Conservation (phyloP, 2,329 filamentous ascomycete genomes). For the Lachnellula suecica region DNA sequence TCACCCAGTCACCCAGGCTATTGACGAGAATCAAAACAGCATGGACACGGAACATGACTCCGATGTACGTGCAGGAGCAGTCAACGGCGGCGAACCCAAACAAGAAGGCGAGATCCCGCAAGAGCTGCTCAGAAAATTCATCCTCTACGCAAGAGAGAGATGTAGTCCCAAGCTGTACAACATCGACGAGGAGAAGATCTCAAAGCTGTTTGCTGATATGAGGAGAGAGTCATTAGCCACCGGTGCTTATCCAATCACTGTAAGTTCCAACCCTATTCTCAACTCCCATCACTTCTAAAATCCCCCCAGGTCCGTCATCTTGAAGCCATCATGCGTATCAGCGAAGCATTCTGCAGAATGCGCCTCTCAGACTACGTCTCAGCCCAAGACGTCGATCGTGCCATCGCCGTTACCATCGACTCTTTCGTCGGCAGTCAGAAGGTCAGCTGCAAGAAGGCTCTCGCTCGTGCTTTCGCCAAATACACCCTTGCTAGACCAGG, state of each 20-base stretch:
- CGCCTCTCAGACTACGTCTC: conserved; percentile 94
- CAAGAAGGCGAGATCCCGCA: conserved; percentile 79
- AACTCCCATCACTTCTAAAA: not conserved
- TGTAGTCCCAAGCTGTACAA: conserved; percentile 92
- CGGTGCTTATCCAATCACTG: conserved; percentile 95
- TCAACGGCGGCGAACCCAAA: conserved; percentile 45
- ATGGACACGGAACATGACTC: conserved; percentile 66
- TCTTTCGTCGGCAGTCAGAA: conserved; percentile 97
- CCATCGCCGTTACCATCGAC: conserved; percentile 94
- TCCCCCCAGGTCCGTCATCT: conserved; percentile 80
- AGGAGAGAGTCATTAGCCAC: conserved; percentile 87
- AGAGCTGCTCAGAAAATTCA: conserved; percentile 91
- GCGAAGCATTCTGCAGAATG: conserved; percentile 96
- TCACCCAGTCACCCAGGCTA: conserved; percentile 62
- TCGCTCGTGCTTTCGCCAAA: conserved; percentile 93
- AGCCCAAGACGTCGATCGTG: conserved; percentile 87
- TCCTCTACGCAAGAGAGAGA: conserved; percentile 88
- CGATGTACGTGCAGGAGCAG: conserved; percentile 38
- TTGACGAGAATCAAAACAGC: conserved; percentile 46
- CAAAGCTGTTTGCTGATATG: conserved; percentile 94
- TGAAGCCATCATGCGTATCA: conserved; percentile 95
- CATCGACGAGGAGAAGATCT: conserved; percentile 96
- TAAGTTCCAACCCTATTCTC: conserved; percentile 47
- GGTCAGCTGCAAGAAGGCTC: conserved; percentile 94
- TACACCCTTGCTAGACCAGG: conserved; percentile 60